Evolutionary conservation across 2,329 filamentous ascomycete genomes (phyloP).

Genomic region (Botrytis squamosa): DNA sequence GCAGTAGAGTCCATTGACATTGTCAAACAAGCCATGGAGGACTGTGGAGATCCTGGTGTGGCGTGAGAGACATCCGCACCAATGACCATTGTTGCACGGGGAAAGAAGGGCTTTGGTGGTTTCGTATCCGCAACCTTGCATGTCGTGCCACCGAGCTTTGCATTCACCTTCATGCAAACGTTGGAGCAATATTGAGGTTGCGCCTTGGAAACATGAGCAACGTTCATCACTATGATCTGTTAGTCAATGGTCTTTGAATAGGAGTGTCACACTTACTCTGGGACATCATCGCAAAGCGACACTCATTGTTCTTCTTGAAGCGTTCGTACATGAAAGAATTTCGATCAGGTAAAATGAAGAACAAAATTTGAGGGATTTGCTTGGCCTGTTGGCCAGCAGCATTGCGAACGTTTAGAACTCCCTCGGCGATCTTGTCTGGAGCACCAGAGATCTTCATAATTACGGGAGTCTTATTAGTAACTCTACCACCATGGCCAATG

Average conservation of each 20-base stretch:
- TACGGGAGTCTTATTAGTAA: constrained; percentile 49
- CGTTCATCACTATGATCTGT: constrained; percentile 60
- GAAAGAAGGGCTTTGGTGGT: constrained; percentile 42
- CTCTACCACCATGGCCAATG: constrained; percentile 57
- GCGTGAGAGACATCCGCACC: constrained; percentile 86
- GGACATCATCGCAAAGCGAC: constrained; percentile 76
- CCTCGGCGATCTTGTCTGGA: constrained; percentile 23
- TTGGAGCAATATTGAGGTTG: constrained; percentile 88
- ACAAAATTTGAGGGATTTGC: constrained; percentile 65
- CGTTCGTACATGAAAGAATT: constrained; percentile 73
- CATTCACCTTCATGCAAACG: constrained; percentile 94
- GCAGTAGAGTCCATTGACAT: constrained; percentile 72
- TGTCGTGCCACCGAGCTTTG: constrained; percentile 86
- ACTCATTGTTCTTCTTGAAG: constrained; percentile 87
- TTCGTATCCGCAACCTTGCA: constrained; percentile 41
- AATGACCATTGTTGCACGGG: constrained; percentile 72
- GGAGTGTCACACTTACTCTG: constrained; percentile 50
- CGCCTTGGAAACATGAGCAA: constrained; percentile 64
- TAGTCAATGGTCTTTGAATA: background rate
- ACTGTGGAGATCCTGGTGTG: constrained; percentile 61
- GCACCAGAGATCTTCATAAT: constrained; percentile 34
- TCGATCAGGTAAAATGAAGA: constrained; percentile 74
- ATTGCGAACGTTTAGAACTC: constrained; percentile 24
- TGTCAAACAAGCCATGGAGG: constrained; percentile 86
- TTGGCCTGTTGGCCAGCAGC: constrained; percentile 28